Conservation (phyloP, 2,329 filamentous ascomycete genomes). For the Fusarium sp. region DNA sequence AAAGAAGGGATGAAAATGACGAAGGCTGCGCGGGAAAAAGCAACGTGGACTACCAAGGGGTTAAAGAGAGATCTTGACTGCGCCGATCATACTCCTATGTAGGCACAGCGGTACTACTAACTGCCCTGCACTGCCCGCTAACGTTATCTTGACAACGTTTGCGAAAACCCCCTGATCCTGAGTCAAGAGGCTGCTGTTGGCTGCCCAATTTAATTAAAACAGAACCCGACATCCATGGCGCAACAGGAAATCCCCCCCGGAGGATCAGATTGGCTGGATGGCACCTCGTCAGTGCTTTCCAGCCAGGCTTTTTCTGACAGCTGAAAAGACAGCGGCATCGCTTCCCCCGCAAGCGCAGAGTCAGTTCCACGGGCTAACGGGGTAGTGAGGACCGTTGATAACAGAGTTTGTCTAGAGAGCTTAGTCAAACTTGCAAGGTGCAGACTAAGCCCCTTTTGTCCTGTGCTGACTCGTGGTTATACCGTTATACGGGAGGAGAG, state of each 20-base stretch:
- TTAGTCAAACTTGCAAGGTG: neutral
- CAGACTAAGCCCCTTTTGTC: neutral
- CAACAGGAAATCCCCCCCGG: neutral
- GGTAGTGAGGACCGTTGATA: neutral
- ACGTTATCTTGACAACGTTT: neutral
- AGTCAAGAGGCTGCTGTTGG: neutral
- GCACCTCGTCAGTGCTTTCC: neutral
- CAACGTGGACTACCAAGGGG: conserved; percentile 8
- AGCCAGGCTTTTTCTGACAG: neutral
- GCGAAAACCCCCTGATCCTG: neutral
- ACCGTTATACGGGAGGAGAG: neutral
- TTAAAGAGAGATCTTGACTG: conserved; percentile 9
- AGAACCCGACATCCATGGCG: neutral
- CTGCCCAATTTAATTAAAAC: neutral
- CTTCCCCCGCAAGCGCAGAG: neutral
- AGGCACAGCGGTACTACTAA: neutral
- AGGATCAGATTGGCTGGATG: neutral
- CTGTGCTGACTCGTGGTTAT: neutral
- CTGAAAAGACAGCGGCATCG: neutral
- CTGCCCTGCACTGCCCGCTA: no score
- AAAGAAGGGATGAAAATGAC: neutral
- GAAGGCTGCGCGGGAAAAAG: conserved; percentile 3
- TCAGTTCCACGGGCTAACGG: neutral
- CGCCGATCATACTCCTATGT: conserved; percentile 5
- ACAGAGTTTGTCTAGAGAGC: neutral